Conservation (phyloP, 257 asterid species). For the Nicotiana benthamiana region DNA sequence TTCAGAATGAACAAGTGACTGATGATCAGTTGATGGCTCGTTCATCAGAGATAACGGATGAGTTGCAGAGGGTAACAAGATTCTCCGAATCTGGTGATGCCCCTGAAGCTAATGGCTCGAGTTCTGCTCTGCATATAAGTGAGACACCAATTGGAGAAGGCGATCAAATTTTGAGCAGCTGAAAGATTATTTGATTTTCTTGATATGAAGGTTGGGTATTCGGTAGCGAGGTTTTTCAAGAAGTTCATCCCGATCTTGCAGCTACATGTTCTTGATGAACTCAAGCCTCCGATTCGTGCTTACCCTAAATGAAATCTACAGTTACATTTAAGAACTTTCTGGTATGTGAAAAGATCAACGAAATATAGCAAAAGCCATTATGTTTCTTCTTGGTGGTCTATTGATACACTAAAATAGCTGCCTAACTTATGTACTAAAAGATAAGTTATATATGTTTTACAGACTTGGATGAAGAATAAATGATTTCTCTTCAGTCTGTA, state of each 20-base stretch:
- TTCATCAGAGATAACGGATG: conserved; percentile 48
- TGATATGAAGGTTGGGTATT: neutral
- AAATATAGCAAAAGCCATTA: neutral
- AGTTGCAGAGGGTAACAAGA: conserved; percentile 60
- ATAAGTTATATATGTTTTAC: neutral
- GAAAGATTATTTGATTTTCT: neutral
- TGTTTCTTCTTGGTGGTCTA: neutral
- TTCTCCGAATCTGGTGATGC: conserved; percentile 67
- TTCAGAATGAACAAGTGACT: conserved; percentile 39
- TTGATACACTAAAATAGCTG: neutral
- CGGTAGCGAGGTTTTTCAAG: neutral
- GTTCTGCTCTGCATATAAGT: conserved; percentile 23
- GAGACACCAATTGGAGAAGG: conserved; percentile 42
- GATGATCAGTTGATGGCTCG: conserved; percentile 56
- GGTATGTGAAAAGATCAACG: neutral
- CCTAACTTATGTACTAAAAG: neutral
- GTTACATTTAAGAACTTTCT: too few relatives aligned
- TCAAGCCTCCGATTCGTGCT: too few relatives aligned
- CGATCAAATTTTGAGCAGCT: conserved; percentile 2
- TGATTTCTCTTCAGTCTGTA: too few relatives aligned
- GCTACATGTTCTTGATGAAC: neutral
- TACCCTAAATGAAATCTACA: too few relatives aligned
- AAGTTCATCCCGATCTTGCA: neutral
- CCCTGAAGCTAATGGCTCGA: conserved; percentile 32
- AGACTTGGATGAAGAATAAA: neutral